Base-by-base conservation (phyloP, 768 basidiomycete species). In the Leccinum fibrillosum region DNA sequence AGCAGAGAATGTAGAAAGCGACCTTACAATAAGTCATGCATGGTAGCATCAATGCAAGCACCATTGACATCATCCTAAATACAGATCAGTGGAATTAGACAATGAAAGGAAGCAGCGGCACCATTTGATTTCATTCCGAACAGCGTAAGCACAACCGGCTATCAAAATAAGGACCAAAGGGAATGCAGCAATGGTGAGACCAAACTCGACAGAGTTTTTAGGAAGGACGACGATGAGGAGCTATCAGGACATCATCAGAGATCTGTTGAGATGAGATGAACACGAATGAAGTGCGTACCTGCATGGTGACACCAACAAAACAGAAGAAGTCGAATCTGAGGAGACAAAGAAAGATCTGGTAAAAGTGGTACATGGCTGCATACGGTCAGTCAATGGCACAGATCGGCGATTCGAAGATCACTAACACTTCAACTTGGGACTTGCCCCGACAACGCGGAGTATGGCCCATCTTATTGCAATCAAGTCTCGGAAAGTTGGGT, bases 241-340 rank as follows among this genome's bases (percentile, higher is more conserved):
- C 92, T 93, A 54, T 5, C 37, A 39, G n/a, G 17, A 32, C 2
- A 50, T 17, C 39, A 39, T 60, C 48, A 49, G 26, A 6, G 25
- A 10, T 39, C n/a, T 26, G n/a, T 45, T 21, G n/a, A 47, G 13
- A 57, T 26, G 4, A n/a, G 34, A 26, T 23, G 11, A 26, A 44
- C 8, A 21, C 25, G 5, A 51, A 23, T 1, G 26, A 15, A 26
- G 15, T n/a, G 32, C 73, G 51, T 52, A 83, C 91, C 84, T 94
- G 92, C 82, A 92, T 92, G 2, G 91, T 92, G 25, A 93, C 86
- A n/a, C 88, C 92, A 21, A 82, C 80, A 68, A 94, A 93, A 71
- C 82, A 85, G 77, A 94, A 94, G 72, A 92, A 94, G 72, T 94
- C 91, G 70, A 94, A 92, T 70, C 92, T 94, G 64, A 94, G 82